Evolutionary conservation across 2,329 filamentous ascomycete genomes (phyloP).

Genomic region (Pyrenophora seminiperda): DNA sequence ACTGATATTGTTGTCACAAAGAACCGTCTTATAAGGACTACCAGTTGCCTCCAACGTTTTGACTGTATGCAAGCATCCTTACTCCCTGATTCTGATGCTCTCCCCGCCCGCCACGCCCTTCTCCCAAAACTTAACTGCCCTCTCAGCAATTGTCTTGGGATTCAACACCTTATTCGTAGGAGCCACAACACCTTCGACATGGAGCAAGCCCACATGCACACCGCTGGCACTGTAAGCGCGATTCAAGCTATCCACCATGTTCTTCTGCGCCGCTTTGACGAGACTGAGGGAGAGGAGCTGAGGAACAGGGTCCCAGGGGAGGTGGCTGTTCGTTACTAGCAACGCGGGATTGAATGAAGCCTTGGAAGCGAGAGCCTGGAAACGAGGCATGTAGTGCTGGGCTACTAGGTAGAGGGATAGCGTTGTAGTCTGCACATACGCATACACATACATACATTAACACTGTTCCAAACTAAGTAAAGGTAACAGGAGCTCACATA

Average conservation of each 20-base stretch:
- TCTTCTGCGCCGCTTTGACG: conserved; percentile 59
- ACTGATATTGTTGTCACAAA: too few species aligned
- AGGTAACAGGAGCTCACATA: conserved; percentile 25
- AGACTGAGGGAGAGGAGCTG: conserved; percentile 57
- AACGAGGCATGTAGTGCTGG: conserved; percentile 54
- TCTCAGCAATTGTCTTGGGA: conserved; percentile 54
- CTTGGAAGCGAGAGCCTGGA: conserved; percentile 42
- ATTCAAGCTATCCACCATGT: conserved; percentile 54
- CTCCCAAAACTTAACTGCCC: conserved; percentile 53
- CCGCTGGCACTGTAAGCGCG: conserved; percentile 49
- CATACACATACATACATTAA: too few species aligned
- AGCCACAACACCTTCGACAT: conserved; percentile 53
- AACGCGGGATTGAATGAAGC: conserved; percentile 51
- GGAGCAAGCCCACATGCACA: conserved; percentile 57
- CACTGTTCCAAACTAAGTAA: not conserved
- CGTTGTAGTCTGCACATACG: conserved; percentile 49
- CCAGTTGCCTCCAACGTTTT: too few species aligned
- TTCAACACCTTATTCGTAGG: conserved; percentile 51
- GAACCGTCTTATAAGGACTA: too few species aligned
- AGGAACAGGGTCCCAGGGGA: conserved; percentile 56
- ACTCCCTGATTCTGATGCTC: too few species aligned
- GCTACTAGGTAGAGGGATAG: conserved; percentile 56
- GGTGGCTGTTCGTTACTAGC: conserved; percentile 56
- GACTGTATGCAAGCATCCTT: too few species aligned
- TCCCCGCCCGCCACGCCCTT: conserved; percentile 41